Evolutionary conservation across 1,284 basidiomycete genomes (phyloP).

Genomic region (Trichosporon ovoides): DNA sequence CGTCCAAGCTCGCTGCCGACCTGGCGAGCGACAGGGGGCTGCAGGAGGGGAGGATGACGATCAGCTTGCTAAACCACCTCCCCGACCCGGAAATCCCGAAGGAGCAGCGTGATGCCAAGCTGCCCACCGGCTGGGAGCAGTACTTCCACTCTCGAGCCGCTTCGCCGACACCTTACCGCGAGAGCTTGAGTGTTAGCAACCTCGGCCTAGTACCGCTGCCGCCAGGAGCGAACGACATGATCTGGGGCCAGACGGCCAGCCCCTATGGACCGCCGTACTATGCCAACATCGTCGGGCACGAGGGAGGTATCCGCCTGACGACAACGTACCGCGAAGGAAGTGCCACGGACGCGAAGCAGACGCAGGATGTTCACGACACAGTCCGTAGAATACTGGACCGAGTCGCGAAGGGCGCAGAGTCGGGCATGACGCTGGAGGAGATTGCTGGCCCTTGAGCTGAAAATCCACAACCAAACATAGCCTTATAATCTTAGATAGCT

Average conservation of each 20-base stretch:
- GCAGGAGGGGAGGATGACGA: slow-evolving; percentile 20
- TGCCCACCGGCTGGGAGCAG: slow-evolving; percentile 40
- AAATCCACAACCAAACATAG: too few species aligned
- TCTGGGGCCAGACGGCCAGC: slow-evolving; percentile 31
- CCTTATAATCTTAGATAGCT: too few species aligned
- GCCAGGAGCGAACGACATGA: slow-evolving; percentile 24
- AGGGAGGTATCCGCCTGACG: slow-evolving; percentile 29
- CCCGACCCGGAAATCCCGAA: slow-evolving; percentile 23
- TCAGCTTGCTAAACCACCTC: slow-evolving; percentile 35
- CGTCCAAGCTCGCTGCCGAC: not conserved
- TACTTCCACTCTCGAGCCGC: slow-evolving; percentile 25
- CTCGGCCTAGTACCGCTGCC: slow-evolving; percentile 29
- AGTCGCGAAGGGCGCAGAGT: not conserved
- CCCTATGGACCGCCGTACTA: slow-evolving; percentile 25
- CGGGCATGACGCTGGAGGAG: not conserved
- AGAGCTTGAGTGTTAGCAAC: slow-evolving; percentile 31
- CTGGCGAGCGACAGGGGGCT: not conserved
- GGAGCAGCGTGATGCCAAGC: slow-evolving; percentile 13
- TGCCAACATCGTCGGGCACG: slow-evolving; percentile 30
- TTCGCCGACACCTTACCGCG: slow-evolving; percentile 15
- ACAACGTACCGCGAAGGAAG: slow-evolving; percentile 28
- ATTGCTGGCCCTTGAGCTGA: not conserved
- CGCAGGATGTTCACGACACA: not conserved
- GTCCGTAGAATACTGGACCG: not conserved
- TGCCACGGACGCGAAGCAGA: slow-evolving; percentile 12